Evolutionary conservation across 2,329 filamentous ascomycete species (phyloP).

Genomic region (Zymoseptoria pseudotritici): DNA sequence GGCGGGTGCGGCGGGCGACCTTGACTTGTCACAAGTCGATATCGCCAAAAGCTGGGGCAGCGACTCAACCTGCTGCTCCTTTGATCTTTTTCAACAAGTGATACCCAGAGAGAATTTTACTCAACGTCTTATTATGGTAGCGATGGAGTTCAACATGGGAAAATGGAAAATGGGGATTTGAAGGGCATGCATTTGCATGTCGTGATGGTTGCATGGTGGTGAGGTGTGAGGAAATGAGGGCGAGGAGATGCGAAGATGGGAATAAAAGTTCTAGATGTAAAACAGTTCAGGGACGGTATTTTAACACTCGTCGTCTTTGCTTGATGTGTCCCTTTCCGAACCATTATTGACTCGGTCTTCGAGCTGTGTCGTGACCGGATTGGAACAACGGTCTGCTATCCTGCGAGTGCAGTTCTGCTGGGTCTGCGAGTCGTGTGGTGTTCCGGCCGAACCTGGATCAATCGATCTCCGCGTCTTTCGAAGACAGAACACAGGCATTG

Average conservation of each 20-base stretch:
- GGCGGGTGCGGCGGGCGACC: not conserved
- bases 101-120: conserved; percentile 1
- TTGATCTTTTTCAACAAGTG: not conserved
- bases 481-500: no score
- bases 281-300: not conserved
- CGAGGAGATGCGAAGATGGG: not conserved
- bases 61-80: not conserved
- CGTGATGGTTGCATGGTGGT: not conserved
- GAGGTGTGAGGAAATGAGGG: not conserved
- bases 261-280: not conserved
- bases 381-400: no score
- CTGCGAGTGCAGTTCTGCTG: no score
- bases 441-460: no score
- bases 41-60: not conserved
- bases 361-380: no score
- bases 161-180: not conserved
- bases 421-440: no score
- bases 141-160: conserved; percentile 1
- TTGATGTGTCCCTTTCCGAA: no score
- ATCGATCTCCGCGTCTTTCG: no score
- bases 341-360: no score
- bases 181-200: not conserved
- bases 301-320: not conserved
- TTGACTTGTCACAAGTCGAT: not conserved
- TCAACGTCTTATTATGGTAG: conserved; percentile 1